Evolutionary conservation across 495 filamentous ascomycete species (phyloP).

Genomic region (Cairneyella variabilis): DNA sequence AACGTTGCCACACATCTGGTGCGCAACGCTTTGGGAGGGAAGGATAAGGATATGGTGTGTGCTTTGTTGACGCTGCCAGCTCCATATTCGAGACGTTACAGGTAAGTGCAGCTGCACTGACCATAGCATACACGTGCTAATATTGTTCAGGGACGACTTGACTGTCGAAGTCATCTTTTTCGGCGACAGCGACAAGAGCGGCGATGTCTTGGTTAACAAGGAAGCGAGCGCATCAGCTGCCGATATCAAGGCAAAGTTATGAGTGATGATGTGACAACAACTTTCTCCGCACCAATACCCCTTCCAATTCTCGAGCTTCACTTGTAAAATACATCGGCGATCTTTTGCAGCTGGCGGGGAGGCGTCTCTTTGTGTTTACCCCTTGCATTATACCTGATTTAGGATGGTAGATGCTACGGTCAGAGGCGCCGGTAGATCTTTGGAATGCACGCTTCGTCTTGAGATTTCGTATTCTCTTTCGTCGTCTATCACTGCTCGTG

Average conservation of each 20-base stretch:
- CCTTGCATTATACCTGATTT: too few species aligned
- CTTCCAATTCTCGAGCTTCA: too few species aligned
- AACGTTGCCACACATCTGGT: conserved; percentile 96
- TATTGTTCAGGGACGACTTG: conserved; percentile 69
- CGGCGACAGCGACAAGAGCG: conserved; percentile 69
- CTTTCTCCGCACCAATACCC: too few species aligned
- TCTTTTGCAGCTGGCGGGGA: too few species aligned
- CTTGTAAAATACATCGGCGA: too few species aligned
- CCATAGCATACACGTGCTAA: background rate
- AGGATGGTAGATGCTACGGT: too few species aligned
- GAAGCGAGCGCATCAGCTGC: conserved; percentile 68
- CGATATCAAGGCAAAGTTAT: conserved; percentile 57
- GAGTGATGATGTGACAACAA: too few species aligned
- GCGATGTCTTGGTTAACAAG: conserved; percentile 74
- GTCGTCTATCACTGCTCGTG: too few species aligned
- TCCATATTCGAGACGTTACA: conserved; percentile 85
- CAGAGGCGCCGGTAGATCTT: too few species aligned
- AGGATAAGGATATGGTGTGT: conserved; percentile 90
- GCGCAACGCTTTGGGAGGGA: conserved; percentile 91
- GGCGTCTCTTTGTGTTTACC: too few species aligned
- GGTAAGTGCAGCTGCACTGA: conserved; percentile 44
- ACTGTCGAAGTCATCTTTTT: conserved; percentile 99
- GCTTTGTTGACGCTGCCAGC: conserved; percentile 88
- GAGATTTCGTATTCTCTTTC: too few species aligned
- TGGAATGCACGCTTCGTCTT: too few species aligned